Conservation (phyloP, 495 filamentous ascomycete species). For the Penicillium silybi region DNA sequence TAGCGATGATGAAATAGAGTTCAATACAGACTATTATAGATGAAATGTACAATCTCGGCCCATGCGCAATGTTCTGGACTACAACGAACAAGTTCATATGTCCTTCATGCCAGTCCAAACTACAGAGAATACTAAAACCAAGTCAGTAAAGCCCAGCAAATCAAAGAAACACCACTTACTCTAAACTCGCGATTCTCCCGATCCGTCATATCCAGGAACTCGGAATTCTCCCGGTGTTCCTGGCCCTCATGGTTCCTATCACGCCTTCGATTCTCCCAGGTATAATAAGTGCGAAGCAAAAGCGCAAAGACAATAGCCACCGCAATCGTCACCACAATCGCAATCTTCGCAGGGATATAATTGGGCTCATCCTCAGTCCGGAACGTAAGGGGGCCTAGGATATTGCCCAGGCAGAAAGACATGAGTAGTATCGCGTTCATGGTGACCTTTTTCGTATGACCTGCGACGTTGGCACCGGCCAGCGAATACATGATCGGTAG, state of each 20-base stretch:
- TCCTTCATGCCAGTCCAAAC: neutral
- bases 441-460: slow-evolving; percentile 51
- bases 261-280: slow-evolving; percentile 42
- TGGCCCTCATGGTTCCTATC: slow-evolving; percentile 16
- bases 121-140: slow-evolving; percentile 13
- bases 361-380: slow-evolving; percentile 34
- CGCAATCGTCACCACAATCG: slow-evolving; percentile 47
- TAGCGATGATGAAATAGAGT: slow-evolving; percentile 1
- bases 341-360: slow-evolving; percentile 61
- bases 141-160: slow-evolving; percentile 3
- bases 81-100: neutral
- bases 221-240: slow-evolving; percentile 21
- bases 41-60: neutral
- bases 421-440: slow-evolving; percentile 55
- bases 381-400: slow-evolving; percentile 55
- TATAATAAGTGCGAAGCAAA: slow-evolving; percentile 40
- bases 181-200: slow-evolving; percentile 33
- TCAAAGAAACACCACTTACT: slow-evolving; percentile 27
- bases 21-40: neutral
- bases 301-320: slow-evolving; percentile 35
- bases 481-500: slow-evolving; percentile 41
- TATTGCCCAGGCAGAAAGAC: slow-evolving; percentile 60
- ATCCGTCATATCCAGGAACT: slow-evolving; percentile 39
- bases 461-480: slow-evolving; percentile 41
- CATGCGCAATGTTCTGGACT: neutral